phyloP scores from a whole-genome alignment of 2,329 filamentous ascomycete genomes.

The Neophaeococcomyces mojaviensis region DNA sequence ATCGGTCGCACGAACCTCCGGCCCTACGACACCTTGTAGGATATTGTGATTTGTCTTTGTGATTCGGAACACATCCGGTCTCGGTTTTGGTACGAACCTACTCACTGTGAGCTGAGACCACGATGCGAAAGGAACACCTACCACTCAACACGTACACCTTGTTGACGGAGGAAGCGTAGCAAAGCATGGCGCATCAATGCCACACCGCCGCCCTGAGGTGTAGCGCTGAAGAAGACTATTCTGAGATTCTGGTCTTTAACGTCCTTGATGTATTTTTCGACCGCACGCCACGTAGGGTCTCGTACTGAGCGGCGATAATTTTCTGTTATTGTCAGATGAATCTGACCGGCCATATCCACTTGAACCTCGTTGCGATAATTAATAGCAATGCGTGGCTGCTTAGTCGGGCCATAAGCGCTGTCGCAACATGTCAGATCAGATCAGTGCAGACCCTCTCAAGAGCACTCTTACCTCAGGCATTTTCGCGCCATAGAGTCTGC shows the following conservation, averaged over 20 bases:
- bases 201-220: slow-evolving; percentile 74
- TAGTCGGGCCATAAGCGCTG: slow-evolving; percentile 65
- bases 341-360: slow-evolving; percentile 60
- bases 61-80: slow-evolving; percentile 70
- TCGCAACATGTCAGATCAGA: neutral
- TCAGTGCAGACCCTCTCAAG: slow-evolving; percentile 5
- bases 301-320: slow-evolving; percentile 57
- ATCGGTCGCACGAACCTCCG: slow-evolving; percentile 55
- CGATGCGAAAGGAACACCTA: slow-evolving; percentile 36
- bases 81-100: slow-evolving; percentile 68
- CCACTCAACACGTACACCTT: slow-evolving; percentile 67
- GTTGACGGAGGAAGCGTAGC: slow-evolving; percentile 59
- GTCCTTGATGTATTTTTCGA: slow-evolving; percentile 55
- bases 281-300: slow-evolving; percentile 56
- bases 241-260: slow-evolving; percentile 58
- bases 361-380: slow-evolving; percentile 62
- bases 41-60: slow-evolving; percentile 89
- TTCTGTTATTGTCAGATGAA: slow-evolving; percentile 50
- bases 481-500: slow-evolving; percentile 75
- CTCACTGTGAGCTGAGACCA: neutral
- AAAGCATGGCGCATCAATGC: slow-evolving; percentile 75
- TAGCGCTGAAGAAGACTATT: slow-evolving; percentile 72
- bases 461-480: slow-evolving; percentile 56
- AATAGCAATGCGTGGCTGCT: slow-evolving; percentile 59
- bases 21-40: slow-evolving; percentile 66